Evolutionary conservation across 176 grass and related monocot species (phyloP).

Genomic region (Lolium multiflorum): DNA sequence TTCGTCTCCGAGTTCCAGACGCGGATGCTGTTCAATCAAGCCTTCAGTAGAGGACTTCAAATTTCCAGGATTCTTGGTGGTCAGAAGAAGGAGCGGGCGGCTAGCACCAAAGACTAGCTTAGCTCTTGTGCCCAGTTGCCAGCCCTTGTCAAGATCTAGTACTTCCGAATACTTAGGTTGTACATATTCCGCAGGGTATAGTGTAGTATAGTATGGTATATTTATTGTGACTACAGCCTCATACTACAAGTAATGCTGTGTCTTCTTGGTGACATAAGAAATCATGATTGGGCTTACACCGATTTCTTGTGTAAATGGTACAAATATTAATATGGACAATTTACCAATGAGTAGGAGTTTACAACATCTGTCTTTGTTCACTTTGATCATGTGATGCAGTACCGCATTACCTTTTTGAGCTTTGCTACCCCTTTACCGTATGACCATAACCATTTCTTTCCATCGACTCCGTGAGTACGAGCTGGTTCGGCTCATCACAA

Average conservation of each 20-base stretch:
- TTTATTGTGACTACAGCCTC: constrained; percentile 29
- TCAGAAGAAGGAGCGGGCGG: constrained; percentile 65
- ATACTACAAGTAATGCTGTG: not conserved
- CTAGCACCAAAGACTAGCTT: constrained; percentile 69
- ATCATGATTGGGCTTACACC: not conserved
- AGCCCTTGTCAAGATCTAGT: not conserved
- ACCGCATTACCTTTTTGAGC: not conserved
- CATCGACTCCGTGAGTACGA: not conserved
- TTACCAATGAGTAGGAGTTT: not conserved
- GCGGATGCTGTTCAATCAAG: constrained; percentile 94
- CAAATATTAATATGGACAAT: not conserved
- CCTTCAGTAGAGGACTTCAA: constrained; percentile 87
- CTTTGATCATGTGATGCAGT: not conserved
- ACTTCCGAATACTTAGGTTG: constrained; percentile 3
- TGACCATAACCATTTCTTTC: not conserved
- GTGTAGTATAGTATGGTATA: not conserved
- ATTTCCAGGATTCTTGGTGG: constrained; percentile 95
- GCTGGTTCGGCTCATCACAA: not conserved
- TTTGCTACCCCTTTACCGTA: not conserved
- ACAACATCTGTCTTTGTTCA: not conserved
- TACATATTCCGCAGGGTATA: constrained; percentile 34
- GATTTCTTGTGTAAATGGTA: constrained; percentile 27
- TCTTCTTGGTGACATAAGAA: not conserved
- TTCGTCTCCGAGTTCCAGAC: constrained; percentile 92
- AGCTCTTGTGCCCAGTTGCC: not conserved